phyloP scores from a whole-genome alignment of 306 rosid species.

The Ceratonia siliqua region DNA sequence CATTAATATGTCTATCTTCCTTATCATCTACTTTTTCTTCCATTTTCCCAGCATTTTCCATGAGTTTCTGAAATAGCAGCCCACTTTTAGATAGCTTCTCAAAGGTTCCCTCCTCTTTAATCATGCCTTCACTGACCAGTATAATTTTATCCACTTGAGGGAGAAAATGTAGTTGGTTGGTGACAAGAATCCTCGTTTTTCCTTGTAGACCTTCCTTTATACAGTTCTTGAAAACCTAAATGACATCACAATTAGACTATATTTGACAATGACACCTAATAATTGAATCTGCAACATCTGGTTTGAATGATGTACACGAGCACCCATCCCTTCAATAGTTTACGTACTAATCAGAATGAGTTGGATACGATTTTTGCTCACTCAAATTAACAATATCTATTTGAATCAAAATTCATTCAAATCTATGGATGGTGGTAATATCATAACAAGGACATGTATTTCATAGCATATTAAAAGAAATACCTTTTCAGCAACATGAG shows the following conservation, averaged over 20 bases:
- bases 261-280: neutral
- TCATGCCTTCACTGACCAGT: constrained; percentile 63
- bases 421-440: neutral
- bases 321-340: neutral
- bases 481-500: constrained; percentile 88
- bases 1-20: constrained; percentile 22
- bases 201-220: constrained; percentile 78
- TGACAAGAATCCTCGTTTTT: constrained; percentile 87
- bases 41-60: constrained; percentile 92
- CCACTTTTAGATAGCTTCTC: constrained; percentile 78
- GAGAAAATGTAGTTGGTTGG: constrained; percentile 94
- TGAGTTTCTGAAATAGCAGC: constrained; percentile 73
- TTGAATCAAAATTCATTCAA: neutral
- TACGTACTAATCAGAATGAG: neutral
- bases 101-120: constrained; percentile 82
- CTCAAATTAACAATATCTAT: constrained; percentile 1
- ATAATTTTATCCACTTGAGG: constrained; percentile 82
- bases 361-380: neutral
- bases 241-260: constrained; percentile 19
- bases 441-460: constrained; percentile 4
- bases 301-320: neutral
- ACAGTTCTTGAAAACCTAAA: constrained; percentile 79
- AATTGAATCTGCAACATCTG: neutral
- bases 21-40: constrained; percentile 55
- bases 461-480: constrained; percentile 14